Conservation (phyloP, 441 rosid species). For the Omphalea diandra region DNA sequence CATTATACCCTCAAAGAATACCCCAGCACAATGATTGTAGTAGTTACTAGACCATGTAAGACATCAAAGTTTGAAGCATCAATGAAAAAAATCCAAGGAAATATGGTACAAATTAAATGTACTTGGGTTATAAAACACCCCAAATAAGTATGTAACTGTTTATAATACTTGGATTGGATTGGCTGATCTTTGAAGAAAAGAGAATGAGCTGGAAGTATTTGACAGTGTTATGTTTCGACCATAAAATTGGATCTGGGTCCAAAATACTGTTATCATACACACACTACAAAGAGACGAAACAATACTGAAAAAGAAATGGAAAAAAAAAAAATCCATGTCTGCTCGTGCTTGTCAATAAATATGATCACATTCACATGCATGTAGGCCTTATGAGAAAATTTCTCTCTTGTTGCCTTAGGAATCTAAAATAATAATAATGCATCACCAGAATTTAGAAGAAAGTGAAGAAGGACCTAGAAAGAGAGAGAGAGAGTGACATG, state of each 20-base stretch:
- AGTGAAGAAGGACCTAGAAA: neutral
- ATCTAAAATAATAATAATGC: conserved; percentile 31
- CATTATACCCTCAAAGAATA: conserved; percentile 22
- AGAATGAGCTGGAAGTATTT: conserved; percentile 14
- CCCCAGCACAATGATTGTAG: conserved; percentile 41
- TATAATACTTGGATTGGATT: conserved; percentile 9
- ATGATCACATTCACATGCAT: conserved; percentile 41
- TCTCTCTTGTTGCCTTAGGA: conserved; percentile 11
- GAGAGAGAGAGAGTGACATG: conserved; percentile 44
- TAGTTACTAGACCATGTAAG: conserved; percentile 28
- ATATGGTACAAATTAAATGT: conserved; percentile 36
- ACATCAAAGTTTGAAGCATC: conserved; percentile 22
- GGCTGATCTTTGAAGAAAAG: conserved; percentile 8
- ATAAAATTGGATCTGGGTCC: conserved; percentile 15
- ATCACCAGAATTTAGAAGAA: conserved; percentile 18
- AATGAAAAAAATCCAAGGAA: neutral
- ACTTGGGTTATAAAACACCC: conserved; percentile 9
- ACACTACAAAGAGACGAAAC: conserved; percentile 3
- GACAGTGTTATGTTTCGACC: conserved; percentile 29
- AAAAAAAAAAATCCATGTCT: conserved; percentile 25
- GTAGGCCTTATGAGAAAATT: conserved; percentile 32
- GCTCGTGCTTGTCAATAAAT: conserved; percentile 30
- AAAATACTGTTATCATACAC: too few species aligned
- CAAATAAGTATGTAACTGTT: neutral
- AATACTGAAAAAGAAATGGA: neutral